Base-by-base conservation (phyloP, 306 rosid species). In the Alnus rubra region DNA sequence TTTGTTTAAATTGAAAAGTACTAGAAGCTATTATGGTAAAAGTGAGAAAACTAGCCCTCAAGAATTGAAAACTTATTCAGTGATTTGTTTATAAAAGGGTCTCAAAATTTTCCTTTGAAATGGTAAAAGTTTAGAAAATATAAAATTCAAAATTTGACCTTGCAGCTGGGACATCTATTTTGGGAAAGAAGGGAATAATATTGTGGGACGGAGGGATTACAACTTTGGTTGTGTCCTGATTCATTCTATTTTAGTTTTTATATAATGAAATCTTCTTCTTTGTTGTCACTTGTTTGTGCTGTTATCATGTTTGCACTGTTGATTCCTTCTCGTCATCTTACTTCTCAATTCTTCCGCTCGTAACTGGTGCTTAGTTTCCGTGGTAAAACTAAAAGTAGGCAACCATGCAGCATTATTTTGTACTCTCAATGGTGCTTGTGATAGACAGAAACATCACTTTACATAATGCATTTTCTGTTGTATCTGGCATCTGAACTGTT, bases 401-500 rank as follows among this genome's bases (percentile, higher is more conserved):
- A 14, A 33, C n/a, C 18, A 63, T 63, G 8, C 69, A 33, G 45
- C 45, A 63, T 30, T 63, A 63, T 33, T 63, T 31, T 63, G 31
- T 10, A n/a, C 51, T 18, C 51, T 42, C 50, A 67, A 9, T 39
- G 49, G 13, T 67, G 51, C 49, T 18, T 42, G 12, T 35, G 42
- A 19, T 67, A 18, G 33, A 58, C 23, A 23, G 44, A 56, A 30
- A 45, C 58, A 42, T 45, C n/a, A 14, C 18, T 39, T 42, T 50
- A 52, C 49, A 19, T 37, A 42, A 5, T 56, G 47, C 44, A 30
- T 62, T 53, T 5, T 37, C 75, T 6, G 13, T 42, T 77, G 64
- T 69, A 56, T n/a, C 44, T 48, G 62, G 76, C 76, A 86, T 71
- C 71, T 55, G 58, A 68, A 75, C 60, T 74, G 53, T 79, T 82